Evolutionary conservation across 108 stramenopile species (phyloP), one percentile per base, ranked within the genome.

Genomic region (Pelagomonas calceolata): DNA sequence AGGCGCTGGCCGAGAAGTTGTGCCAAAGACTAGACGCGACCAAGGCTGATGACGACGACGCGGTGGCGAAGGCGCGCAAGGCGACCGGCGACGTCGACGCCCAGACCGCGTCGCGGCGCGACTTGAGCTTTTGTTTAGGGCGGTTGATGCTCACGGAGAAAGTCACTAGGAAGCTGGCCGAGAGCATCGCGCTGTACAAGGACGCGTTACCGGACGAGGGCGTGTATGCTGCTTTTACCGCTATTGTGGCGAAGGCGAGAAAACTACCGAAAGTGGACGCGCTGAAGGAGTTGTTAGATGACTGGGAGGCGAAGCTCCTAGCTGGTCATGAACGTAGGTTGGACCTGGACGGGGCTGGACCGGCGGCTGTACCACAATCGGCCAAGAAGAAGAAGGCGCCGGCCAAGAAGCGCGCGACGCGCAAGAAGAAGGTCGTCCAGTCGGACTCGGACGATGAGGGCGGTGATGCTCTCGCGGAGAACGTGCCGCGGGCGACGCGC

Each of bases 1-100:
- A 95, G 68, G 84, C 85, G 78, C 81, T 96, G 18, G 74, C 87
- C n/a, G 98, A 99, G 66, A 97, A 96, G 77, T 78, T 99, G 36
- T 85, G 85, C 51, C 89, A 89, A 32, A 86, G 98, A 14, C 88
- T 92, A 76, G 88, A 90, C 0, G 72, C 73, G 14, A 66, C 65
- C n/a, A 16, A 44, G 32, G 18, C 63, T 34, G 34, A 32, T 66
- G 63, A 34, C 71, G 69, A 76, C 18, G 70, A 34, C 34, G 75
- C 69, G 18, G 39, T 43, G 9, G 39, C 5, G 39, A 12, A 5
- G 39, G 39, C 9, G 9, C 39, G 39, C 39, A 12, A 12, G 9
- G 39, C 39, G 9, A 26, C 51, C 67, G 67, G 34, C 33, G 67
- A 9, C 68, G 43, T 5, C 69, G 72, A 78, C 73, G 30, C 80